Conservation (phyloP, 176 grass and related monocot species). For the Phragmites australis region DNA sequence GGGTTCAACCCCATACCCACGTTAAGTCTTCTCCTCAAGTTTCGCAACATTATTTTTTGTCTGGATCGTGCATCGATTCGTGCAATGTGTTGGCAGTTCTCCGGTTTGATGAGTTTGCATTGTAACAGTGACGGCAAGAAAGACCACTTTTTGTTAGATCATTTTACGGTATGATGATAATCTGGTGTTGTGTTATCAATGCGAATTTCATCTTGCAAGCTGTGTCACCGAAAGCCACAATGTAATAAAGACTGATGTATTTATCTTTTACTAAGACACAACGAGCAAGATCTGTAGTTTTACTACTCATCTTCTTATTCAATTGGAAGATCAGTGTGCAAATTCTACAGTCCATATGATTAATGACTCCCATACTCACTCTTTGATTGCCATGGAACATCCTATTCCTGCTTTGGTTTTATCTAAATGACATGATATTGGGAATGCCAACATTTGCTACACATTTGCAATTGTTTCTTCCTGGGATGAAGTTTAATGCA, state of each 20-base stretch:
- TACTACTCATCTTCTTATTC: conserved; percentile 4
- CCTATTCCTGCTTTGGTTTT: neutral
- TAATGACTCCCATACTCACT: neutral
- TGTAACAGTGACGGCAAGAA: conserved; percentile 23
- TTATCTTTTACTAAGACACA: neutral
- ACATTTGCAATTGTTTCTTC: neutral
- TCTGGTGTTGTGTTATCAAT: conserved; percentile 21
- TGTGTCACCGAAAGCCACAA: neutral
- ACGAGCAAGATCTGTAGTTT: conserved; percentile 28
- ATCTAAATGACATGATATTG: neutral
- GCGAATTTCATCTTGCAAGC: conserved; percentile 27
- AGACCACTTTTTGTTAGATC: conserved; percentile 8
- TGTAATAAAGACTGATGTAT: neutral
- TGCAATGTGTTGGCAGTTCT: conserved; percentile 8
- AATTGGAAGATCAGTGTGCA: neutral
- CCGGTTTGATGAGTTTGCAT: conserved; percentile 5
- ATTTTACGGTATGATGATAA: conserved; percentile 18
- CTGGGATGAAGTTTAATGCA: neutral
- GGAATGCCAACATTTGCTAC: neutral
- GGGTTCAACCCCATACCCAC: neutral
- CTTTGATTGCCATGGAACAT: neutral
- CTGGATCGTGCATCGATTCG: conserved; percentile 11
- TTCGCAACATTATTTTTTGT: neutral
- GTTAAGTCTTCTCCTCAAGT: neutral
- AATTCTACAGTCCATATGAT: neutral